Base-by-base conservation (phyloP, 345 rosid genomes). In the Cardiospermum halicacabum region DNA sequence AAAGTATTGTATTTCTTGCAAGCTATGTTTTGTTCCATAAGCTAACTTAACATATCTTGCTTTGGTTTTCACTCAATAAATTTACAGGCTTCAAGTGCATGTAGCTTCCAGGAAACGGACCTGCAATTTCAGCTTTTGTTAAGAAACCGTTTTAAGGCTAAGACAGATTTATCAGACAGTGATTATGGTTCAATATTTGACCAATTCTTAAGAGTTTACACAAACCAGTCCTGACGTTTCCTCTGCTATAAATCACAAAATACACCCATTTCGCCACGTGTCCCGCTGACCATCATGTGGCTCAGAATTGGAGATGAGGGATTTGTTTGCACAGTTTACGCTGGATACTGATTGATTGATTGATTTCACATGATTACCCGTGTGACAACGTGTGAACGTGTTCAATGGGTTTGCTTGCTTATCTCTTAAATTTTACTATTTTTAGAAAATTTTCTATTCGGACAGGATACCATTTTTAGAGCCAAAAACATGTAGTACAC, bases 241-340 rank as follows among this genome's bases (percentile, higher is more conserved):
- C 5, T 45, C 28, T n/a, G 31, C 2, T 18, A 4, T 4, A 34
- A 34, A 34, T 34, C 39, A 11, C 49, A n/a, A 15, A 15, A 3
- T 18, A 24, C n/a, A 34, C 58, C 16, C 36, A 2, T 22, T 27
- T 36, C 10, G 67, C 40, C 67, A 51, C 32, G 67, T 50, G 48
- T 50, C 32, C 5, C 1, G 9, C n/a, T 43, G 18, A 11, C 12
- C 25, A 61, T 45, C 42, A 1, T 8, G 26, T 4, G 65, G 40
- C 54, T 18, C 55, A 19, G 55, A 30, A 47, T 4, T 42, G 19
- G 21, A 43, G 49, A 43, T 43, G 19, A 43, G 45, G 45, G 45
- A 40, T 4, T 12, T 40, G 11, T n/a, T n/a, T 34, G 39, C 43
- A 39, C 15, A 3, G 43, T 39, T 39, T 39, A 15, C 18, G 3